phyloP scores from a whole-genome alignment of 1,284 basidiomycete genomes.

The Leccinum fallax region DNA sequence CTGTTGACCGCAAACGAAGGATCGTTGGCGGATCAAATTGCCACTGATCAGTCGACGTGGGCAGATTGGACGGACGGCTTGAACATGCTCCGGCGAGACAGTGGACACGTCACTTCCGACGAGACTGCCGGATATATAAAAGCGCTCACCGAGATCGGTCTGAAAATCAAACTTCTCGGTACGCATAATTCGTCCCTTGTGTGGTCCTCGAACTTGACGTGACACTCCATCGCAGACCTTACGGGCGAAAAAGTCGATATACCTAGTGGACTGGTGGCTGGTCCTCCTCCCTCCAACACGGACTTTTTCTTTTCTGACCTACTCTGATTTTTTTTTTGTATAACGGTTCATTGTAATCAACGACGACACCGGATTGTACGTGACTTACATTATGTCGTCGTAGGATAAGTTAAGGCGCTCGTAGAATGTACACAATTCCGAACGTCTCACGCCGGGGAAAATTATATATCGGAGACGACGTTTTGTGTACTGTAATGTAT shows the following conservation, averaged over 20 bases:
- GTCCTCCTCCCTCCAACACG: constrained; percentile 74
- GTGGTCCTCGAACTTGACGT: constrained; percentile 1
- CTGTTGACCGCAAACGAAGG: constrained; percentile 72
- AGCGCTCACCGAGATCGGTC: constrained; percentile 87
- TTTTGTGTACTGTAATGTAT: constrained; percentile 17
- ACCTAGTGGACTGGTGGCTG: constrained; percentile 71
- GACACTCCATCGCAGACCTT: constrained; percentile 57
- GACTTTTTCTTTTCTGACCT: constrained; percentile 89
- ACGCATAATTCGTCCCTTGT: constrained; percentile 32
- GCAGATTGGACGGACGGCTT: constrained; percentile 97
- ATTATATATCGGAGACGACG: constrained; percentile 19
- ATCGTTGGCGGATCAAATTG: constrained; percentile 84
- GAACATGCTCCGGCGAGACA: constrained; percentile 82
- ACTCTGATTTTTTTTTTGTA: constrained; percentile 22
- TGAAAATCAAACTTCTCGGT: constrained; percentile 93
- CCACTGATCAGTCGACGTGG: constrained; percentile 82
- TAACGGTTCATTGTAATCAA: constrained; percentile 13
- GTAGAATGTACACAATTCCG: constrained; percentile 21
- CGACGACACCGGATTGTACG: not conserved
- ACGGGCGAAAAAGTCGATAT: constrained; percentile 93
- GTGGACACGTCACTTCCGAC: constrained; percentile 79
- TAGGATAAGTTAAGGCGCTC: constrained; percentile 26
- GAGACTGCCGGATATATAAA: constrained; percentile 87
- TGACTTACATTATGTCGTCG: constrained; percentile 2
- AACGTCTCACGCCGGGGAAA: constrained; percentile 14